Conservation (phyloP, 495 filamentous ascomycete species). For the Tetracladium setigerum region DNA sequence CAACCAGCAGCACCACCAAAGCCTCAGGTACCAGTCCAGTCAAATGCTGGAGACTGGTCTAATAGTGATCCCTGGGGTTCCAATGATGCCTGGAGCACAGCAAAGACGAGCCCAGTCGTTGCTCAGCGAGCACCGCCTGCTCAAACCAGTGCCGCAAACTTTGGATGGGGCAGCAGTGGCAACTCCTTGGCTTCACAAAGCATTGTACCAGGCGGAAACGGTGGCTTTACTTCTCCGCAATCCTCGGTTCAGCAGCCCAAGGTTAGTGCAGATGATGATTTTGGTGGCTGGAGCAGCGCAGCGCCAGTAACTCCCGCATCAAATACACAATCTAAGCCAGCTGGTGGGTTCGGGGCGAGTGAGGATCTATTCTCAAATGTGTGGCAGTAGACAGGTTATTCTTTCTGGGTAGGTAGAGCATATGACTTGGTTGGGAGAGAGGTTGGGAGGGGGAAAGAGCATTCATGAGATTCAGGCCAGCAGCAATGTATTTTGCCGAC, state of each 20-base stretch:
- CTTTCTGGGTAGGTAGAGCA: no score
- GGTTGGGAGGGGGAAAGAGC: no score
- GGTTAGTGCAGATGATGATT: conserved; percentile 81
- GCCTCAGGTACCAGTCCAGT: conserved; percentile 24
- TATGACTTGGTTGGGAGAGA: no score
- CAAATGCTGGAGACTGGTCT: conserved; percentile 13
- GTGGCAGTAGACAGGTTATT: conserved; percentile 39
- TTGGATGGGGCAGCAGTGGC: conserved; percentile 46
- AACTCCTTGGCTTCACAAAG: conserved; percentile 38
- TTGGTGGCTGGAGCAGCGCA: conserved; percentile 85
- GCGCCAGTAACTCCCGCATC: conserved; percentile 35
- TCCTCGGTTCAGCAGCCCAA: conserved; percentile 45
- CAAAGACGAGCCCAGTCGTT: conserved; percentile 25
- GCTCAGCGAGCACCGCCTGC: conserved; percentile 29
- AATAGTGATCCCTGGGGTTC: conserved; percentile 45
- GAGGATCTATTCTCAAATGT: conserved; percentile 95
- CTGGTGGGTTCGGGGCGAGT: conserved; percentile 50
- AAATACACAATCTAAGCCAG: conserved; percentile 40
- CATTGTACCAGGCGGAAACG: conserved; percentile 44
- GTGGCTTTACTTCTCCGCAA: conserved; percentile 33
- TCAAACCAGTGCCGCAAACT: conserved; percentile 34
- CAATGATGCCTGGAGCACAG: conserved; percentile 47
- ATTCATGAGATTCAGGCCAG: no score
- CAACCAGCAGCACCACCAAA: conserved; percentile 38
- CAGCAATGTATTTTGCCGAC: no score